phyloP scores from a whole-genome alignment of 2,329 filamentous ascomycete genomes.

The Chaetomium sp. region DNA sequence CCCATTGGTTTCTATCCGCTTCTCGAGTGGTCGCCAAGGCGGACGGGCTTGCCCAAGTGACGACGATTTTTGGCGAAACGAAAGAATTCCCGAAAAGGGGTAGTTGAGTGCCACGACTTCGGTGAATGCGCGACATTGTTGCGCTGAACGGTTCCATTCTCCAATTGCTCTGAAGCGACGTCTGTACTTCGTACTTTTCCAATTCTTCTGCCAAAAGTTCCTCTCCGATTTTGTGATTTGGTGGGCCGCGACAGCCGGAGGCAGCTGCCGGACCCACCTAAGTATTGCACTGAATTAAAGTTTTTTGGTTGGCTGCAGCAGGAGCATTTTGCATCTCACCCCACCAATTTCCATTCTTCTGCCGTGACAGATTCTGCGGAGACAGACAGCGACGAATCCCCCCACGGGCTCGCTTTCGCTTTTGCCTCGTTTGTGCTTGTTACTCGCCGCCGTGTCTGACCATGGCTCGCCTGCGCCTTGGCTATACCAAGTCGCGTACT shows the following conservation, averaged over 20 bases:
- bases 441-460: neutral
- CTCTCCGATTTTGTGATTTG: neutral
- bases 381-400: neutral
- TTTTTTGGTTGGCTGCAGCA: neutral
- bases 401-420: slow-evolving; percentile 26
- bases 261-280: neutral
- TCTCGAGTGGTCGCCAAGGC: neutral
- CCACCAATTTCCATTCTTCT: neutral
- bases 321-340: neutral
- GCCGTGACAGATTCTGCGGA: neutral
- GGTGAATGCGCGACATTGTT: neutral
- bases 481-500: slow-evolving; percentile 43
- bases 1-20: neutral
- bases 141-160: neutral
- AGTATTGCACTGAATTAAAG: neutral
- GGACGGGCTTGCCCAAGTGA: slow-evolving; percentile 1
- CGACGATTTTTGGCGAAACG: neutral
- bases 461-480: slow-evolving; percentile 38
- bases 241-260: neutral
- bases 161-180: neutral
- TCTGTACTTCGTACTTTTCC: neutral
- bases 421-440: slow-evolving; percentile 6
- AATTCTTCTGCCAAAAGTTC: neutral
- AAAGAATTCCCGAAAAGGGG: neutral
- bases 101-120: too few species aligned